Conservation (phyloP, 2,329 filamentous ascomycete genomes). For the Didymella arachidicola region DNA sequence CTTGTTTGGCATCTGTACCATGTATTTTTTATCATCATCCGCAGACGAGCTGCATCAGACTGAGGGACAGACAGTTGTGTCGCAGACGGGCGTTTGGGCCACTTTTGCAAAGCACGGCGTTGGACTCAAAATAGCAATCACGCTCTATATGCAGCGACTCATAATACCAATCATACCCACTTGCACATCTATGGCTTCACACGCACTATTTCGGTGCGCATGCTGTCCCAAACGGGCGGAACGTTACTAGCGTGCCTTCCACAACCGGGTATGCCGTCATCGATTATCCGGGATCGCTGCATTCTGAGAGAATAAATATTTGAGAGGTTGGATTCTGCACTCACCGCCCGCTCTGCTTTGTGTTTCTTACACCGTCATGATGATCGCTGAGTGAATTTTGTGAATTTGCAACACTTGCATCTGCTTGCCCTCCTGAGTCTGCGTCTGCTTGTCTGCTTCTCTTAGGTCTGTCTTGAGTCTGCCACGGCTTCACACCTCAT, state of each 20-base stretch:
- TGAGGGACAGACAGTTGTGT: constrained; percentile 7
- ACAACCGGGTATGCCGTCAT: constrained; percentile 24
- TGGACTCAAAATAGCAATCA: constrained; percentile 27
- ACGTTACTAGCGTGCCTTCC: constrained; percentile 17
- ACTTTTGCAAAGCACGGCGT: constrained; percentile 18
- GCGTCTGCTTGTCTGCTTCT: no score
- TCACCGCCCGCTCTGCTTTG: constrained; percentile 6
- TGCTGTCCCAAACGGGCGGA: constrained; percentile 8
- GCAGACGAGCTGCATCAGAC: constrained; percentile 31
- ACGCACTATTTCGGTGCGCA: neutral
- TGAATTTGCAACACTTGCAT: neutral
- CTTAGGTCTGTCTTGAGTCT: no score
- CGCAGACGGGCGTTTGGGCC: constrained; percentile 36
- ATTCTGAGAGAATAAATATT: constrained; percentile 7
- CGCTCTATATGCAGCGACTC: constrained; percentile 19
- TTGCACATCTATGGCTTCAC: neutral
- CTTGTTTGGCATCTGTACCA: constrained; percentile 37
- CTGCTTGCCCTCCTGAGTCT: no score
- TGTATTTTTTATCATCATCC: constrained; percentile 48
- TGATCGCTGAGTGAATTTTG: constrained; percentile 8
- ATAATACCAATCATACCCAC: constrained; percentile 14
- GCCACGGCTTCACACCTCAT: no score
- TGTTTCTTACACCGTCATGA: constrained; percentile 6
- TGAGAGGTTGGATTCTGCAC: neutral
- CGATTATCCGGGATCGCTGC: constrained; percentile 9